Evolutionary conservation across 495 filamentous ascomycete genomes (phyloP), one percentile per base, ranked within the genome.

Genomic region (Symbiotaphrina buchneri): DNA sequence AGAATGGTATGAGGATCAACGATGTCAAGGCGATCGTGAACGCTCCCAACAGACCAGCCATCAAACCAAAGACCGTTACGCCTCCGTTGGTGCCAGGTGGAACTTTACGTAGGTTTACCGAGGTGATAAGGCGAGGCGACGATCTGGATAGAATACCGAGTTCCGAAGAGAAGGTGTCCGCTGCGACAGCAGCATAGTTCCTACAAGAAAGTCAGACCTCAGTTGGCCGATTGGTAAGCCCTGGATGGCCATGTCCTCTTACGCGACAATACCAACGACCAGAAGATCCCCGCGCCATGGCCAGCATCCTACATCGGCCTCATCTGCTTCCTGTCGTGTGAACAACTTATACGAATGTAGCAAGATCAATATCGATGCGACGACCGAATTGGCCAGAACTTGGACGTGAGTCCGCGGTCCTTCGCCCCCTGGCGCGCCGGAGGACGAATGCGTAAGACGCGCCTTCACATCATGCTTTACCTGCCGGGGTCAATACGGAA

Each of bases 141-240:
- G 59, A 61, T 36, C 61, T 70, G 11, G 83, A 74, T 11, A 95
- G 62, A 28, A 97, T 97, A 5, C 87, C 87, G 10, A 95, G 68
- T 51, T 97, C 87, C 8, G 84, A 94, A 33, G 76, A 82, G 51
- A 92, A 90, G 4, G 87, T 97, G 46, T 97, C 87, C 18, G 87
- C 76, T 8, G 82, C 71, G 14, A 85, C 79, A 16, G 80, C 77
- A 20, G 81, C 87, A 39, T 97, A 97, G 54, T 95, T 78, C 26
- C 50, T 40, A 35, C 31, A 10, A 31, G 16, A 8, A 5, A 20
- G 4, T n/a, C 24, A 18, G 19, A n/a, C n/a, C 7, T 13, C 11
- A 22, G 0, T 18, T 13, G 15, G 6, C 15, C 30, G 30, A n/a
- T 16, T 28, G 15, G 5, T 25, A 14, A 21, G 19, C 15, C 4